These are phyloP conservation scores for Magnusiomyces suaveolens DNA, from an alignment of 1,139 yeast species.

Conservation along the genomic window DNA sequence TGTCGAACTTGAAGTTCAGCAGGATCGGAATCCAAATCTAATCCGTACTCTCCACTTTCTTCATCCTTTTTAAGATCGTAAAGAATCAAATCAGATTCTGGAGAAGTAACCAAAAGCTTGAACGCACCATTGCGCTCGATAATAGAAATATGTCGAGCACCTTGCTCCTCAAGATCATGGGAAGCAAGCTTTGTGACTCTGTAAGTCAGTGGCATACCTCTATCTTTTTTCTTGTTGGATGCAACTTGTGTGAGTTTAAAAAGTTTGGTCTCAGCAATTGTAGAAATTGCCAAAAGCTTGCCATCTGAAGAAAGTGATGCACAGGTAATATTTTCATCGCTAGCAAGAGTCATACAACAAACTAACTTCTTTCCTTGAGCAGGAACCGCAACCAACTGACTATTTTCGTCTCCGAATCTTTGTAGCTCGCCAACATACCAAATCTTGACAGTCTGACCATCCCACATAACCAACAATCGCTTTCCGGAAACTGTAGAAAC, in stretches of 20 bases:
- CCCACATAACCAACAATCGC: constrained; percentile 63
- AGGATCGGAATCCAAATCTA: constrained; percentile 12
- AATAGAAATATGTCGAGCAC: constrained; percentile 39
- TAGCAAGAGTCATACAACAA: constrained; percentile 56
- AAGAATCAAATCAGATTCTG: constrained; percentile 54
- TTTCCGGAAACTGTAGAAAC: constrained; percentile 42
- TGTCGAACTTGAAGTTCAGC: constrained; percentile 16
- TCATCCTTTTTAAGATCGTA: constrained; percentile 34
- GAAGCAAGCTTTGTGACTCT: constrained; percentile 24
- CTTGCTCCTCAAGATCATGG: constrained; percentile 40
- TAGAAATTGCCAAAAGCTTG: constrained; percentile 57
- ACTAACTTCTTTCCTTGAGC: constrained; percentile 40
- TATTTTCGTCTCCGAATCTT: constrained; percentile 25
- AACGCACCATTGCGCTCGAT: constrained; percentile 10
- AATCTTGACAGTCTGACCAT: constrained; percentile 68
- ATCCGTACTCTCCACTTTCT: constrained; percentile 7
- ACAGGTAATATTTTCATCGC: constrained; percentile 70
- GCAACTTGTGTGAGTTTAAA: constrained; percentile 42
- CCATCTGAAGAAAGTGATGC: constrained; percentile 65
- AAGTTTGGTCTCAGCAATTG: constrained; percentile 58
- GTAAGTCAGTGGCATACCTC: constrained; percentile 7
- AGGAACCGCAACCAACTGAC: constrained; percentile 13
- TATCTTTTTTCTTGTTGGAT: constrained; percentile 1
- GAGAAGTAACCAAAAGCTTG: constrained; percentile 46
- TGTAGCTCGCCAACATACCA: constrained; percentile 49